phyloP scores from a whole-genome alignment of 2,329 filamentous ascomycete genomes.

The Paraphoma chrysanthemicola region DNA sequence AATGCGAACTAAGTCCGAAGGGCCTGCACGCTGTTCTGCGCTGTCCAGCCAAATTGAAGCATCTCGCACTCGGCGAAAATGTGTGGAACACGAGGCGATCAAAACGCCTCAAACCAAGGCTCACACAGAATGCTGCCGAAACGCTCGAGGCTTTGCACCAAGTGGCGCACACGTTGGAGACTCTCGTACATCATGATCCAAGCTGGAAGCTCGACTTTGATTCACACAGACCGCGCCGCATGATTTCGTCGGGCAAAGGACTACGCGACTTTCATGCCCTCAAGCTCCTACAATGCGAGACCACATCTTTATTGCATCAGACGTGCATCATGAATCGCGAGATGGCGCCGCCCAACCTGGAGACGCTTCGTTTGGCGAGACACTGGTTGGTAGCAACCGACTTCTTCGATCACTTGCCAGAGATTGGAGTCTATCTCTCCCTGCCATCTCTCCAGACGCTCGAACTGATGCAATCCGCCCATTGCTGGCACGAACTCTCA shows the following conservation, averaged over 20 bases:
- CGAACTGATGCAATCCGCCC: constrained; percentile 35
- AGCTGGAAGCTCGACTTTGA: constrained; percentile 21
- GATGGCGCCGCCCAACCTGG: constrained; percentile 37
- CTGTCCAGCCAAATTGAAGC: constrained; percentile 37
- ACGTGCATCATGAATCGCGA: constrained; percentile 32
- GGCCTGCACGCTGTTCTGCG: constrained; percentile 33
- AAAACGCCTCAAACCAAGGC: constrained; percentile 13
- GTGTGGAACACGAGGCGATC: constrained; percentile 31
- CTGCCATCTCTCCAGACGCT: constrained; percentile 34
- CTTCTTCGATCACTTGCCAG: constrained; percentile 39
- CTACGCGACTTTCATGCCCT: constrained; percentile 41
- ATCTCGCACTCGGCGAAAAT: constrained; percentile 45
- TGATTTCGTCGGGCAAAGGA: constrained; percentile 29
- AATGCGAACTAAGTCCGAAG: constrained; percentile 38
- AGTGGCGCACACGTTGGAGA: constrained; percentile 42
- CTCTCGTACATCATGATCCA: constrained; percentile 36
- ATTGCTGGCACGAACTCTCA: constrained; percentile 11
- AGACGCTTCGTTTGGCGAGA: constrained; percentile 34
- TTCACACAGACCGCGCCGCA: constrained; percentile 19
- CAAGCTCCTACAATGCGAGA: constrained; percentile 38
- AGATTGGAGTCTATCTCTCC: constrained; percentile 29
- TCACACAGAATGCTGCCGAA: constrained; percentile 21
- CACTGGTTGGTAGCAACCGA: constrained; percentile 25
- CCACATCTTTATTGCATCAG: constrained; percentile 38
- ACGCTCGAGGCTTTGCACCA: constrained; percentile 33